A percentile compares a stretch with the other conserved stretches of the same genome.
phyloP scores from a whole-genome alignment of 1,284 basidiomycete genomes.

The Volvariella surrecta region DNA sequence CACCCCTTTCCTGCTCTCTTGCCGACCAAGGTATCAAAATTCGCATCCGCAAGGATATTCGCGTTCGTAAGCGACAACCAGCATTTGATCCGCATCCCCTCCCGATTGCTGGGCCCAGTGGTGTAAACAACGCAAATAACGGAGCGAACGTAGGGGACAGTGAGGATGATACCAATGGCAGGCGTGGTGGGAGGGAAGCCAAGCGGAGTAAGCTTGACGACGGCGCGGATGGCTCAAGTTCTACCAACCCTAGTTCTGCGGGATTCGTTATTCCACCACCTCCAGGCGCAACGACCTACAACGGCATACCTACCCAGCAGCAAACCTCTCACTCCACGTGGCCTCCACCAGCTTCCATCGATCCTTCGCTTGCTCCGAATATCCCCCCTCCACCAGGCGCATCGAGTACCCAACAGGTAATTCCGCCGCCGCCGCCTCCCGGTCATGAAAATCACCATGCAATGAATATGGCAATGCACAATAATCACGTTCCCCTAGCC shows the following conservation, averaged over 20 bases:
- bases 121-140: slow-evolving; percentile 14
- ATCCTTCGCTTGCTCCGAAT: slow-evolving; percentile 21
- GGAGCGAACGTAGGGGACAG: slow-evolving; percentile 7
- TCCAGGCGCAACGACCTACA: neutral
- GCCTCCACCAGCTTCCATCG: slow-evolving; percentile 21
- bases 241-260: slow-evolving; percentile 10
- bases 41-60: slow-evolving; percentile 83
- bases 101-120: slow-evolving; percentile 20
- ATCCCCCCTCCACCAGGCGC: slow-evolving; percentile 22
- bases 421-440: slow-evolving; percentile 18
- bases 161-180: slow-evolving; percentile 2
- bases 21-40: slow-evolving; percentile 93
- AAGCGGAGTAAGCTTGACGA: slow-evolving; percentile 31
- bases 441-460: neutral
- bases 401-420: slow-evolving; percentile 14
- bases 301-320: slow-evolving; percentile 7
- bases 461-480: neutral
- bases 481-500: neutral
- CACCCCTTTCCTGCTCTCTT: slow-evolving; percentile 78
- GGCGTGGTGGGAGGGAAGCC: neutral
- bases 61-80: slow-evolving; percentile 62
- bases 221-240: slow-evolving; percentile 13
- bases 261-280: slow-evolving; percentile 3
- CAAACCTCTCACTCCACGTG: slow-evolving; percentile 12
- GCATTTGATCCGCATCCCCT: slow-evolving; percentile 29